A percentile compares a stretch with the other conserved stretches of the same genome.
These are phyloP conservation scores for Penicillium sp. DNA, from an alignment of 2,329 filamentous ascomycete species.

Conservation along the genomic window DNA sequence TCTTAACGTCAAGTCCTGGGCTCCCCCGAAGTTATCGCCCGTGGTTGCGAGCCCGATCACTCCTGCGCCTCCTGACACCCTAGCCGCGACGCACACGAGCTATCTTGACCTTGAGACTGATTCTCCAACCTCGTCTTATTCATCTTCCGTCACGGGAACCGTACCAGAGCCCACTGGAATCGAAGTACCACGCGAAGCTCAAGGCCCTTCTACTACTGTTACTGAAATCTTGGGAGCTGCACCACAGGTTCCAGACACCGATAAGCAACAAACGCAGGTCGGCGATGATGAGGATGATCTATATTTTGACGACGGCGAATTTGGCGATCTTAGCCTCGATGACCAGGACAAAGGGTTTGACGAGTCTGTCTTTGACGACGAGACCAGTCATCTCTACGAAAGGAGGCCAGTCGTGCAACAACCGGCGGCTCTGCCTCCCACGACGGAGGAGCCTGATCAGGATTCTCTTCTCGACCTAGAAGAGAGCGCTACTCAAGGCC, in stretches of 20 bases:
- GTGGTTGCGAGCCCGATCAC: constrained; percentile 33
- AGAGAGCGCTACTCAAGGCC: constrained; percentile 14
- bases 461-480: constrained; percentile 9
- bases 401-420: constrained; percentile 27
- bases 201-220: not conserved
- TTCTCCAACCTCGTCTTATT: not conserved
- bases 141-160: not conserved
- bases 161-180: not conserved
- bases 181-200: not conserved
- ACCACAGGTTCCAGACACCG: not conserved
- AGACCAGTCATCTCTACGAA: constrained; percentile 42
- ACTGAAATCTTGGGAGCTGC: not conserved
- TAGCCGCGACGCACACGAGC: not conserved
- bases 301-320: constrained; percentile 47
- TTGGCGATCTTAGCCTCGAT: constrained; percentile 37
- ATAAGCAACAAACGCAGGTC: constrained; percentile 7
- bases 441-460: constrained; percentile 1
- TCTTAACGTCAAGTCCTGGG: constrained; percentile 29
- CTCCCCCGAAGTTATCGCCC: constrained; percentile 34
- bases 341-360: constrained; percentile 39
- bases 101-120: not conserved
- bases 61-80: constrained; percentile 18
- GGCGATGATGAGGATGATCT: constrained; percentile 36
- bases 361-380: constrained; percentile 48
- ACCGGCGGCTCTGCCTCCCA: constrained; percentile 6